Base-by-base conservation (phyloP, 78 protist genomes). In the Blattamonas nauphoetae region DNA sequence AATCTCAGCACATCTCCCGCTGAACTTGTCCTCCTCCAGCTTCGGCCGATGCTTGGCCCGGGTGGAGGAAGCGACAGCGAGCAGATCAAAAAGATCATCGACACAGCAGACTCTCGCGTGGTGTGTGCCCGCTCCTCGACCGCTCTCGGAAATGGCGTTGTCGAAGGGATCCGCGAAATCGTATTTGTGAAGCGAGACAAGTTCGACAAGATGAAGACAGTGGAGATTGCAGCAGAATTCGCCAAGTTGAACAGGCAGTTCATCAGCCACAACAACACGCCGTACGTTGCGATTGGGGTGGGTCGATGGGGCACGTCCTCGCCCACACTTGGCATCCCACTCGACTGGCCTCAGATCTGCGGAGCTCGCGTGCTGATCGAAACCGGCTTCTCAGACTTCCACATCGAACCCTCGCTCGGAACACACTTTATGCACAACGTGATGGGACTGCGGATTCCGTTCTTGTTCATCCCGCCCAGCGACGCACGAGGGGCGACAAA, bases 371-470 rank as follows among this genome's bases (percentile, higher is more conserved):
- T 79, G 83, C 83, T 79, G 43, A 6, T 79, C 83, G 83, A 79
- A 11, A 79, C 83, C 29, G 83, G 83, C 83, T 11, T 79, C 45
- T 11, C 83, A 4, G 33, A n/a, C 83, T 79, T 33, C 83, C 6
- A 33, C 83, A 79, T 79, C 83, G 83, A 79, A 5, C 83, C 83
- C 32, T 79, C 83, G 43, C 21, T 79, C 45, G 83, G 83, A 4
- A 79, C 43, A 6, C 83, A 79, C 83, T 79, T 79, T 21, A 79
- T 79, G 83, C 83, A 79, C 83, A 79, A 79, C 83, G 21, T 79
- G 43, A 6, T 79, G 83, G 83, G 83, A 6, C 83, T 79, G 33
- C 83, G 83, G 83, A 79, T 79, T 5, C 83, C 83, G 83, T 79
- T 79, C 83, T 6, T 79, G 83, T 79, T 32, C 83, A 79, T 79